Conservation (phyloP, 495 filamentous ascomycete genomes). For the Talaromyces wortmannii region DNA sequence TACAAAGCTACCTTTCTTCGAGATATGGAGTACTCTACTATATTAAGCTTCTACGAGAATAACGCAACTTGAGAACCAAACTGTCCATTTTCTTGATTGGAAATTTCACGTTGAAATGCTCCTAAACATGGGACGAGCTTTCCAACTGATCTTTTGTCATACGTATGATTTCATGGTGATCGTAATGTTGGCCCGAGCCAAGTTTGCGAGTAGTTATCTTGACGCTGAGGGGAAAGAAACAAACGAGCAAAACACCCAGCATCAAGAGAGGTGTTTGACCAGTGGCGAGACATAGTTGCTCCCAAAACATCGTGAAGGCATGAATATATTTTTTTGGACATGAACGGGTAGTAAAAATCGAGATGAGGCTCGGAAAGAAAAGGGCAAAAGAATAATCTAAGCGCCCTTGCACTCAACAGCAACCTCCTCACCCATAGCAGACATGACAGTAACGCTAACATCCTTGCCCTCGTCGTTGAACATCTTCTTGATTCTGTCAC, state of each 20-base stretch:
- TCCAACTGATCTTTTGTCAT: too few species aligned
- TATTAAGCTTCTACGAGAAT: too few species aligned
- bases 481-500: conserved; percentile 70
- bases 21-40: too few species aligned
- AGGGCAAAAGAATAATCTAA: not conserved
- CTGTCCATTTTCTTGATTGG: too few species aligned
- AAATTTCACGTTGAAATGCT: too few species aligned
- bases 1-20: too few species aligned
- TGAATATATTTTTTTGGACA: conserved; percentile 6
- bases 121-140: too few species aligned
- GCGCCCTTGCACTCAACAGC: conserved; percentile 62
- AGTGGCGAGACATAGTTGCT: not conserved
- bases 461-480: conserved; percentile 71
- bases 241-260: conserved; percentile 1
- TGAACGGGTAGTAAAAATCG: conserved; percentile 1
- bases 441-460: conserved; percentile 80
- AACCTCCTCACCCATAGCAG: conserved; percentile 91
- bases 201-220: not conserved
- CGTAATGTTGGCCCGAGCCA: not conserved
- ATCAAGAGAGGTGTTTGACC: not conserved
- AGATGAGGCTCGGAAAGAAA: not conserved
- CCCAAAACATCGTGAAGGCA: conserved; percentile 7
- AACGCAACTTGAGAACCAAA: too few species aligned
- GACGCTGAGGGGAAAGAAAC: not conserved
- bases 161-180: not conserved